Evolutionary conservation across 805 yeast genomes (phyloP), one percentile per base, ranked within the genome.

Genomic region (Starmerella bombi): DNA sequence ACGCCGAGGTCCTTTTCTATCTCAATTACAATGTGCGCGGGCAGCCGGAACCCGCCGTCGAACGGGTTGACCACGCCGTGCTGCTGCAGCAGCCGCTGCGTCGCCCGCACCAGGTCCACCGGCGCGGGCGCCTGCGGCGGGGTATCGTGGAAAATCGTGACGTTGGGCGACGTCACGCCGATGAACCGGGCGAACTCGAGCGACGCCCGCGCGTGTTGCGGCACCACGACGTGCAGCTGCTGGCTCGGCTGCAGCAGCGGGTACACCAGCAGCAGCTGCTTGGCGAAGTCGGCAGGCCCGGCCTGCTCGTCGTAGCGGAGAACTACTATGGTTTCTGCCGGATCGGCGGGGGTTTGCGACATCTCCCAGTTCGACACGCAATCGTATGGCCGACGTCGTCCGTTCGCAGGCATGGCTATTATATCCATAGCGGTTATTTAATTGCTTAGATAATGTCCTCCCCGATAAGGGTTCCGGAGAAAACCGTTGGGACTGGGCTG

Each of bases 1-100:
- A 47, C 17, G 30, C 45, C 47, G 10, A 47, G 27, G 25, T 47
- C 50, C 5, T 18, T 15, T 19, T 30, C 37, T 5, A 45, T 9
- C 20, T 23, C 36, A 4, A 47, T 9, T 2, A n/a, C 23, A 19
- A 29, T 12, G 6, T 27, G 29, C 15, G 10, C 6, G 14, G 48
- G 50, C 25, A 48, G 32, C 25, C 20, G 29, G 12, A 45, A 14
- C 16, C 42, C 50, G 12, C 25, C 7, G 9, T 43, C 41, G 28
- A 42, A 42, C n/a, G 42, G 45, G 15, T 35, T 38, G 15, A 3
- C 34, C 25, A 36, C 19, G 35, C 48, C 48, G 23, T 28, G 22
- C 21, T 3, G 20, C 10, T 3, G 15, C 16, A 28, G 19, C 34
- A 14, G 16, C 15, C 29, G 20, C 14, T 16, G 17, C 4, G 38